phyloP scores from a whole-genome alignment of 2,329 filamentous ascomycete species.

The Monilinia polystroma region DNA sequence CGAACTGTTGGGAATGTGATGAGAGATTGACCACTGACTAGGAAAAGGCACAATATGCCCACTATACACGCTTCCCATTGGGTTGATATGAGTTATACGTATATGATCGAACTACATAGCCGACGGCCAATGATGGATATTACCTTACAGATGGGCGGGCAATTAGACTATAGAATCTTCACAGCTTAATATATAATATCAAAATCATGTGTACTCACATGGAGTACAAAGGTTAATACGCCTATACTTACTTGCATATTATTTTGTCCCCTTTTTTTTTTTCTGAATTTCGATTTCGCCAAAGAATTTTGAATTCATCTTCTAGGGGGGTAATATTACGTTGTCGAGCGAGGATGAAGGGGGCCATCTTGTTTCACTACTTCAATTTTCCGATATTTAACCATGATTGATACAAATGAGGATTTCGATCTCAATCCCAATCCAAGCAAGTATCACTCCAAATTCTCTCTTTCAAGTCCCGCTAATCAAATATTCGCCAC shows the following conservation, averaged over 20 bases:
- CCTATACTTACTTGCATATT: background rate
- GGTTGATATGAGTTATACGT: background rate
- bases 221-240: background rate
- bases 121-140: background rate
- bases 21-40: no score
- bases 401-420: no score
- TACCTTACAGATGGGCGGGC: background rate
- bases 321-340: no score
- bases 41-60: background rate
- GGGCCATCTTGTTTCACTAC: no score
- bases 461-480: no score
- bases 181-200: slow-evolving; percentile 8
- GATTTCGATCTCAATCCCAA: no score
- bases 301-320: background rate
- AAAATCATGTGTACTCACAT: background rate
- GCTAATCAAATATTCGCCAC: no score
- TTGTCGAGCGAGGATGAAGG: no score
- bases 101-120: background rate
- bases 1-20: background rate
- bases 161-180: background rate
- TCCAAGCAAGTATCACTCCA: no score
- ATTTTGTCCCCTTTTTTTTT: background rate
- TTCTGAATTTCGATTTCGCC: background rate
- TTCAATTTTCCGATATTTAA: no score
- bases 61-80: background rate